Conservation (phyloP, 2,329 filamentous ascomycete genomes). For the Exophiala sp. region DNA sequence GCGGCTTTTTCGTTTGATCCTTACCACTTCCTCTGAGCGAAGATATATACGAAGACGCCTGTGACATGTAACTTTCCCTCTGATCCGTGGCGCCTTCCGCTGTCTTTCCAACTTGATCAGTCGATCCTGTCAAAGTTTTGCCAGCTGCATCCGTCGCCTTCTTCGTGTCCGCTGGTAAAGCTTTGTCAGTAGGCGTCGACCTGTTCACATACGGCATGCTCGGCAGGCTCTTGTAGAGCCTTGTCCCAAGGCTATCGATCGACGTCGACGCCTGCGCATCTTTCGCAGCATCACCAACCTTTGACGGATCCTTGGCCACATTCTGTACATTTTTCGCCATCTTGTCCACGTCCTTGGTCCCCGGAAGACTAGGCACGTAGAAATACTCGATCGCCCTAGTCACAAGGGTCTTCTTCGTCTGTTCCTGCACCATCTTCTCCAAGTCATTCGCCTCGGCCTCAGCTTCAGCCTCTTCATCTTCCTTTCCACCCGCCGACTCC, state of each 20-base stretch:
- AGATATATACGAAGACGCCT: constrained; percentile 25
- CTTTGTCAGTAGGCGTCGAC: constrained; percentile 12
- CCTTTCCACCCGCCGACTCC: constrained; percentile 26
- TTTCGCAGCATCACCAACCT: constrained; percentile 14
- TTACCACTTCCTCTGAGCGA: neutral
- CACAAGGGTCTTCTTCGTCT: constrained; percentile 29
- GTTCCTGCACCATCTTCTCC: constrained; percentile 28
- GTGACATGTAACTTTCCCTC: constrained; percentile 23
- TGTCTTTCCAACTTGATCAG: constrained; percentile 7
- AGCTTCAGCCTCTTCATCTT: constrained; percentile 29
- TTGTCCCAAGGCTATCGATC: constrained; percentile 15
- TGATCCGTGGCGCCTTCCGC: constrained; percentile 3
- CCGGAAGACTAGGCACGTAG: constrained; percentile 24
- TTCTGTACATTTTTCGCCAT: constrained; percentile 15
- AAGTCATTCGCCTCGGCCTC: constrained; percentile 28
- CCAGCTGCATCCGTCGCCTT: constrained; percentile 6
- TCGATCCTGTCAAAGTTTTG: constrained; percentile 10
- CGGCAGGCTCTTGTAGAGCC: constrained; percentile 22
- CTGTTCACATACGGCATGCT: constrained; percentile 22
- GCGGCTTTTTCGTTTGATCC: neutral
- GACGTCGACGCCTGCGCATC: constrained; percentile 17
- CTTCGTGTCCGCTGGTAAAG: constrained; percentile 7
- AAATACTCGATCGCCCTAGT: constrained; percentile 29
- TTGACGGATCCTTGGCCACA: constrained; percentile 12
- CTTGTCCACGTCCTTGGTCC: constrained; percentile 26